phyloP scores from a whole-genome alignment of 768 basidiomycete species.

The Lentinula detonsa region DNA sequence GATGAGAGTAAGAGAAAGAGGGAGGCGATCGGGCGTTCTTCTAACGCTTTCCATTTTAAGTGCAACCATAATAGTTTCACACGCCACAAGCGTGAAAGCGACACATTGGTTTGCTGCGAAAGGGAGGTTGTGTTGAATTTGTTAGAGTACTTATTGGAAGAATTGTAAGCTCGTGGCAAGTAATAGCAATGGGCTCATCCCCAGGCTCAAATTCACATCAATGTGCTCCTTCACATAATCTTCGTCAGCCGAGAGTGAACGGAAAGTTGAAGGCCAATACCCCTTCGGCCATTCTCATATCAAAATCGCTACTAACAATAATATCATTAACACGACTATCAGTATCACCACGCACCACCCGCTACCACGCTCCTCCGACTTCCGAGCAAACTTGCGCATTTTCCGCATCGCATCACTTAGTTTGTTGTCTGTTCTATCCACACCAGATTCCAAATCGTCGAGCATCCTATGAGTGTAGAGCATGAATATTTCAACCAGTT shows the following conservation, averaged over 20 bases:
- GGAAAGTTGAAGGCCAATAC: too few species aligned
- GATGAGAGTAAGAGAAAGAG: slow-evolving; percentile 21
- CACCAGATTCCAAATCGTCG: slow-evolving; percentile 67
- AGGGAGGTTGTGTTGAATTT: too few species aligned
- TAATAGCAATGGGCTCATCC: too few species aligned
- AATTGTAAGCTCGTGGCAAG: too few species aligned
- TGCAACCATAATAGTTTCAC: slow-evolving; percentile 10
- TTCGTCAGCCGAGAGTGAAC: background rate
- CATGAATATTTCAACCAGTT: background rate
- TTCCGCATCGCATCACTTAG: slow-evolving; percentile 58
- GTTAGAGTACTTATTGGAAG: too few species aligned
- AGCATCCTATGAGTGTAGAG: slow-evolving; percentile 54
- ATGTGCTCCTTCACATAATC: too few species aligned
- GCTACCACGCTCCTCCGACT: slow-evolving; percentile 87
- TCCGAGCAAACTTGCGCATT: slow-evolving; percentile 75
- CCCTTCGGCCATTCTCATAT: slow-evolving; percentile 27
- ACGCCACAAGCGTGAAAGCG: slow-evolving; percentile 13
- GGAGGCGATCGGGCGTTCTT: slow-evolving; percentile 12
- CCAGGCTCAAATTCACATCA: too few species aligned
- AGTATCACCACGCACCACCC: slow-evolving; percentile 88
- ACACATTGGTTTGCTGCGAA: background rate
- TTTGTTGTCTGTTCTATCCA: slow-evolving; percentile 63
- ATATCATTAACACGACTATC: slow-evolving; percentile 68
- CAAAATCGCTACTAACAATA: slow-evolving; percentile 78
- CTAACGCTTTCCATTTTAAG: slow-evolving; percentile 5